Base-by-base conservation (phyloP, 345 rosid genomes). In the Corymbia maculata region DNA sequence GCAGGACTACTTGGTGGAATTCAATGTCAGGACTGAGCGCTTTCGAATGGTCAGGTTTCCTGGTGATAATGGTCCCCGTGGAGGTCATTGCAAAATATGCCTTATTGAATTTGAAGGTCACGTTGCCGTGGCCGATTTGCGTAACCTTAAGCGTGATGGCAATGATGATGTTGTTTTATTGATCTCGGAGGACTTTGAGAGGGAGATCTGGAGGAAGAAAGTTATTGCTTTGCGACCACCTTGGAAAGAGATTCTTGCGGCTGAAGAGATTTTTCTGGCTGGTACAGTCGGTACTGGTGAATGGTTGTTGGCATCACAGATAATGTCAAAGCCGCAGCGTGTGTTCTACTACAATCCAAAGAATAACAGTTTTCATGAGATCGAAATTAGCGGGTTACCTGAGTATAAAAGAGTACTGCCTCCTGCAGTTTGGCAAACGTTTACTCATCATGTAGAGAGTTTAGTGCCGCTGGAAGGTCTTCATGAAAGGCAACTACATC, bases 161-260 rank as follows among this genome's bases (percentile, higher is more conserved):
- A 32, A 22, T 36, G 80, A 32, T 70, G 80, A 70, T 42, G 6
- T 85, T 32, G 59, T 85, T 53, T 51, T 51, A 14, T 85, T 85
- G 57, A 50, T 85, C 57, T 15, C 49, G 21, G 86, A 36, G 45
- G 86, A 51, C 42, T 50, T n/a, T 50, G 61, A 51, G 86, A 30
- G 86, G 50, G 57, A 85, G 57, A 85, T 84, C 86, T 84, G 53
- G 57, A 85, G 57, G 45, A 22, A 21, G 26, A 51, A 51, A 85
- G 59, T 84, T 24, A 45, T 84, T 6, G 17, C 51, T 88, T 52
- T 85, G 84, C 87, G 88, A 57, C 79, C 36, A 88, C 17, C 30
- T 84, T 45, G 52, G 86, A 84, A 84, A 47, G n/a, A n/a, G 85
- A 88, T 92, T 91, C 30, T 91, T 87, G 51, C 55, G 52, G 88